Percentiles rank a stretch among this genome's conserved stretches.
These are phyloP conservation scores for Ceratobasidium sp. DNA, from an alignment of 1,284 basidiomycete species.

Conservation along the genomic window DNA sequence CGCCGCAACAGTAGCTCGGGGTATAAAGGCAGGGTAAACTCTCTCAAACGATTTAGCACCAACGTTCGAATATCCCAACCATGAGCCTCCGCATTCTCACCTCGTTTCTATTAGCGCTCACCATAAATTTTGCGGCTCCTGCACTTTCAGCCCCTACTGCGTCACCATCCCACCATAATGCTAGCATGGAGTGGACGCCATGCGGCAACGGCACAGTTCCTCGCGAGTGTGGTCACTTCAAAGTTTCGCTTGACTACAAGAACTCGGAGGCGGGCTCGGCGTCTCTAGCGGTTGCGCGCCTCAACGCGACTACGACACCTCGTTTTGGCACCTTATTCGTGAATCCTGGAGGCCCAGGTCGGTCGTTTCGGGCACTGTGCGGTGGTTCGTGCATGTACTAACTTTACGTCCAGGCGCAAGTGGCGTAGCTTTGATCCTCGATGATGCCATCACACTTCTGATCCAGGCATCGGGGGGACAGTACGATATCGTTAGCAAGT, in stretches of 20 bases:
- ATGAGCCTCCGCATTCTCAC: no score
- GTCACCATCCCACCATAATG: no score
- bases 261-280: constrained; percentile 35
- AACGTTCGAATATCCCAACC: no score
- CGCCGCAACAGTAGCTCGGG: no score
- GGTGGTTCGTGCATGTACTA: background rate
- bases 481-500: constrained; percentile 36
- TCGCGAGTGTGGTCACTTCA: constrained; percentile 35
- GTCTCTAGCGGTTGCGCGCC: constrained; percentile 16
- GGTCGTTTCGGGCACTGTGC: background rate
- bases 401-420: constrained; percentile 3
- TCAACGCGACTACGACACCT: constrained; percentile 8
- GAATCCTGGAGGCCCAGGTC: constrained; percentile 42
- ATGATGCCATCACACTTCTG: background rate
- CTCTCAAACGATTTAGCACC: no score
- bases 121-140: no score
- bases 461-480: constrained; percentile 18
- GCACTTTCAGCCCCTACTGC: no score
- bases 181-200: constrained; percentile 12
- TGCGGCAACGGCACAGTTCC: constrained; percentile 13
- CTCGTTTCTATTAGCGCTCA: no score
- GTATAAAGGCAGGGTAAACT: no score
- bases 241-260: constrained; percentile 44
- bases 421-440: background rate
- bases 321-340: constrained; percentile 41